Percentiles rank a stretch among this genome's conserved stretches.
phyloP scores from a whole-genome alignment of 2,329 filamentous ascomycete genomes.

The Paecilomyces sp. region DNA sequence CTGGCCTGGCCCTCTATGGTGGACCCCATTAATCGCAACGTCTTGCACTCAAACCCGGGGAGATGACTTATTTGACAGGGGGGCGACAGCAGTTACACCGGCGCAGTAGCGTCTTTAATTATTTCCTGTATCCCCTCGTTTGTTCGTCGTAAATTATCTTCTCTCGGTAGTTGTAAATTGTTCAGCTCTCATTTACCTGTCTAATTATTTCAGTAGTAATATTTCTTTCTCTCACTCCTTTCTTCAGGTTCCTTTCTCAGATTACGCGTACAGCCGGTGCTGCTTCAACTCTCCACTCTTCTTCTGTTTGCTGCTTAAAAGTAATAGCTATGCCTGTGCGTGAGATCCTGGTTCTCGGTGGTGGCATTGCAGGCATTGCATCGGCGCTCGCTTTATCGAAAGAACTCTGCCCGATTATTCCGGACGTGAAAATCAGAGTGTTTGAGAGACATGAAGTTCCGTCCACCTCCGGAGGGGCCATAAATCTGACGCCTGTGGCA shows the following conservation, averaged over 20 bases:
- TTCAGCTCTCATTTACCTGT: neutral
- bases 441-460: slow-evolving; percentile 35
- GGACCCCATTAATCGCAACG: neutral
- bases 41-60: neutral
- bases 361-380: slow-evolving; percentile 28
- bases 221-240: neutral
- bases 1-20: neutral
- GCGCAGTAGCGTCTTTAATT: neutral
- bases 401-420: slow-evolving; percentile 25
- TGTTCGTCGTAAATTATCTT: neutral
- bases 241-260: neutral
- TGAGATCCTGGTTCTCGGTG: slow-evolving; percentile 24
- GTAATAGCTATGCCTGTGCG: neutral
- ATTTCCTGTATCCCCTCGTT: neutral
- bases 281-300: neutral
- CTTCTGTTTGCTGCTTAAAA: neutral
- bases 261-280: neutral
- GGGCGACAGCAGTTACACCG: neutral
- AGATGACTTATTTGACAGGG: neutral
- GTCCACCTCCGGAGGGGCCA: slow-evolving; percentile 37
- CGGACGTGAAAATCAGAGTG: slow-evolving; percentile 28
- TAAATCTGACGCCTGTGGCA: slow-evolving; percentile 39
- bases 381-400: slow-evolving; percentile 23
- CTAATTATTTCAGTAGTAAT: neutral
- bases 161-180: neutral